Evolutionary conservation across 2,329 filamentous ascomycete species (phyloP).

Genomic region (Huntiella decipiens): DNA sequence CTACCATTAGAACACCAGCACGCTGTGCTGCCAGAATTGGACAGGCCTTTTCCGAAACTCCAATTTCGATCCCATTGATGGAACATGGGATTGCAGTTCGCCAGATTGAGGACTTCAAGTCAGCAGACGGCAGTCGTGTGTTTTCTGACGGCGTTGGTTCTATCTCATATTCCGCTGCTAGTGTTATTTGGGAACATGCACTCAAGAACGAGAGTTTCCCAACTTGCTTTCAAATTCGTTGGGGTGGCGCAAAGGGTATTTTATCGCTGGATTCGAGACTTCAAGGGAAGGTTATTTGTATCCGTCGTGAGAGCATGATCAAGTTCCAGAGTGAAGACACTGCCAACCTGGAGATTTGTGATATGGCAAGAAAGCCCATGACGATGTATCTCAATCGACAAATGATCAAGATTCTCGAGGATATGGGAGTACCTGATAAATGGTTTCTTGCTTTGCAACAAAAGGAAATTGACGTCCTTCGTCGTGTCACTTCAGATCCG

Average conservation of each 20-base stretch:
- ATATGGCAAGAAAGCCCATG: conserved; percentile 46
- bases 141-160: conserved; percentile 72
- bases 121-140: conserved; percentile 27
- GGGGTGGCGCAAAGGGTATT: conserved; percentile 60
- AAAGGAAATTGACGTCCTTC: conserved; percentile 39
- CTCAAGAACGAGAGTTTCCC: conserved; percentile 29
- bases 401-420: conserved; percentile 72
- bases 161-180: conserved; percentile 40
- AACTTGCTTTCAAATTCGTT: conserved; percentile 57
- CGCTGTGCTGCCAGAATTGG: conserved; percentile 41
- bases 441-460: conserved; percentile 49
- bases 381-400: conserved; percentile 58
- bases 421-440: conserved; percentile 38
- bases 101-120: conserved; percentile 33
- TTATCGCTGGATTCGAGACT: conserved; percentile 48
- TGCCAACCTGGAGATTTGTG: conserved; percentile 51
- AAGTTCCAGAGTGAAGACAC: conserved; percentile 47
- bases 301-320: conserved; percentile 55
- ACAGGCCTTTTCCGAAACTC: conserved; percentile 58
- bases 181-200: conserved; percentile 38
- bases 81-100: conserved; percentile 19
- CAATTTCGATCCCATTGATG: conserved; percentile 35
- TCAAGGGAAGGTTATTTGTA: conserved; percentile 33
- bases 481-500: conserved; percentile 35
- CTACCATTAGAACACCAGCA: conserved; percentile 30